These are phyloP conservation scores for Neurospora sp. DNA, from an alignment of 495 filamentous ascomycete genomes.

Conservation along the genomic window DNA sequence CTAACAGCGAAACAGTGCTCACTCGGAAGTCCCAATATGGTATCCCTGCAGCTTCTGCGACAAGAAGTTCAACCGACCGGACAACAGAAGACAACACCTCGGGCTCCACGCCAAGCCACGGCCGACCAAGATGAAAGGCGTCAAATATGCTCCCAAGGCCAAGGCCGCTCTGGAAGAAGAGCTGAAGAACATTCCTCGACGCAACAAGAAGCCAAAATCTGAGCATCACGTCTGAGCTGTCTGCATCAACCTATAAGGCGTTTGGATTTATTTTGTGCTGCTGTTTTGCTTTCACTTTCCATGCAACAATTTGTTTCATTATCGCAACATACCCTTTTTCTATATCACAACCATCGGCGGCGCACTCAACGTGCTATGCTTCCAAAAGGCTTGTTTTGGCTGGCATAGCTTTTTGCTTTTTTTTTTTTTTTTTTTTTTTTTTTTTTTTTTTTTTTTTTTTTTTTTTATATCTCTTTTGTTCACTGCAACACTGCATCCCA, in stretches of 20 bases:
- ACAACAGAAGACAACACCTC: slow-evolving; percentile 31
- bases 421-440: not conserved
- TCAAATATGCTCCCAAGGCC: slow-evolving; percentile 19
- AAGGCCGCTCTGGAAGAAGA: slow-evolving; percentile 16
- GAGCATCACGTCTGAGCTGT: not conserved
- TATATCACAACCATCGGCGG: not conserved
- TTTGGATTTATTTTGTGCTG: not conserved
- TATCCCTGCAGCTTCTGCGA: slow-evolving; percentile 8
- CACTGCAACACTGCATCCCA: not conserved
- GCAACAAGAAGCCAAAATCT: slow-evolving; percentile 9
- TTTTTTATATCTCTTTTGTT: not conserved
- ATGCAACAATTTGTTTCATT: not conserved
- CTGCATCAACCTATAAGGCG: not conserved
- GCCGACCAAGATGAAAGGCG: slow-evolving; percentile 16
- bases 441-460: not conserved
- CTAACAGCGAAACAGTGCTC: not conserved
- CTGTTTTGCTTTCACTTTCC: not conserved
- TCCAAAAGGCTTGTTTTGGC: not conserved
- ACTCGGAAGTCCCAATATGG: not conserved
- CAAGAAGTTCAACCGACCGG: slow-evolving; percentile 14
- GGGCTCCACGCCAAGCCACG: slow-evolving; percentile 23
- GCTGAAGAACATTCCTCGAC: slow-evolving; percentile 12
- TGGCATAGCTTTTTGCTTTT: not conserved
- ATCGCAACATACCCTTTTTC: not conserved
- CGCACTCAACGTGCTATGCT: not conserved